These are phyloP conservation scores for Ustulina deusta DNA, from an alignment of 2,329 filamentous ascomycete species.

Conservation along the genomic window DNA sequence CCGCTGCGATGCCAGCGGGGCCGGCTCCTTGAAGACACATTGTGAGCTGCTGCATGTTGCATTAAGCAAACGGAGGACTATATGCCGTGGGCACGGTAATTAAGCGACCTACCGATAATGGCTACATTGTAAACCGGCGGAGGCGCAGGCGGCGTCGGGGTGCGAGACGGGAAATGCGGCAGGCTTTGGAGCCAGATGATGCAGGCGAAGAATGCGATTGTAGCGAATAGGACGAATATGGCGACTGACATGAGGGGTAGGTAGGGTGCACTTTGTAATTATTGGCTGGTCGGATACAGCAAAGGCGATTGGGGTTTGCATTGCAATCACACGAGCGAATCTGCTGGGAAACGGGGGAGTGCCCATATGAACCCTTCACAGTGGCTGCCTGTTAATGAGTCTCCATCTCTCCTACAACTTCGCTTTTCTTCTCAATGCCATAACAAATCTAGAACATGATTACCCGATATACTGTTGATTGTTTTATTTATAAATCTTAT, in stretches of 20 bases:
- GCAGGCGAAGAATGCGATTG: neutral
- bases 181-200: neutral
- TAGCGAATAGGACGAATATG: neutral
- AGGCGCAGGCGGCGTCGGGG: neutral
- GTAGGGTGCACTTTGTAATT: too few species aligned
- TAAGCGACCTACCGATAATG: slow-evolving; percentile 1
- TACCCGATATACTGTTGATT: too few species aligned
- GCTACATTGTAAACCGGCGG: slow-evolving; percentile 4
- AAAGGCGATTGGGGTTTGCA: too few species aligned
- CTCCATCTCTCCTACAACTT: too few species aligned
- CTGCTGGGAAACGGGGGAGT: too few species aligned
- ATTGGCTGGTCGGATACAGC: too few species aligned
- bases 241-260: neutral
- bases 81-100: neutral
- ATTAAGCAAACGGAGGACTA: neutral
- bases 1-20: slow-evolving; percentile 6
- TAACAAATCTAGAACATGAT: too few species aligned
- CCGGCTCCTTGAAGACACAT: neutral
- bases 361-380: too few species aligned
- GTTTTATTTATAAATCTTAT: too few species aligned
- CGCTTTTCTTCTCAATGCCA: too few species aligned
- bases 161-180: neutral
- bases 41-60: neutral
- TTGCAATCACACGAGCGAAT: too few species aligned
- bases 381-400: too few species aligned